Percentiles rank a stretch among this genome's conserved stretches.
Conservation (phyloP, 192 early-diverging fungal species). For the Mortierella claussenii region DNA sequence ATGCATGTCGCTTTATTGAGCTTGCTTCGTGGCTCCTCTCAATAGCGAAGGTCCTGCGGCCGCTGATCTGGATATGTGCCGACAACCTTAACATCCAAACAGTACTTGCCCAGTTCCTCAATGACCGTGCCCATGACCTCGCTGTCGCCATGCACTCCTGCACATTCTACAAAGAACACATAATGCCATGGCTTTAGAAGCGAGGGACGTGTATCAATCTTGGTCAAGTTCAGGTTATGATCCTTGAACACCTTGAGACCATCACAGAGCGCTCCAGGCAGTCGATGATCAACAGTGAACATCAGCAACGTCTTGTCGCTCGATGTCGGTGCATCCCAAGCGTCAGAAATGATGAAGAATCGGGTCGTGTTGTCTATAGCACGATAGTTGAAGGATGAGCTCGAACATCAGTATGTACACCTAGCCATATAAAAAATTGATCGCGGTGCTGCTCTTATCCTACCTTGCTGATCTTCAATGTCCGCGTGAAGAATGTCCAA, state of each 20-base stretch:
- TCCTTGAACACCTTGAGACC: constrained; percentile 87
- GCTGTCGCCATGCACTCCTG: constrained; percentile 79
- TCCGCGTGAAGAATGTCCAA: constrained; percentile 79
- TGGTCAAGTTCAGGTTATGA: constrained; percentile 84
- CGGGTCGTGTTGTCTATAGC: constrained; percentile 86
- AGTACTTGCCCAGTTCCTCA: constrained; percentile 73
- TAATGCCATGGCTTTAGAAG: constrained; percentile 88
- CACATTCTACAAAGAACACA: constrained; percentile 93
- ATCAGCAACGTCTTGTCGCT: constrained; percentile 83
- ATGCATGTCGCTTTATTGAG: neutral
- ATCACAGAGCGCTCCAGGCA: constrained; percentile 88
- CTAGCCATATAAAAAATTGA: neutral
- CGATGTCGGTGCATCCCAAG: constrained; percentile 70
- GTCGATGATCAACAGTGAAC: constrained; percentile 93
- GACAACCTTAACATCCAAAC: constrained; percentile 79
- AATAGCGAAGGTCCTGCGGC: constrained; percentile 36
- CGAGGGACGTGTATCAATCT: constrained; percentile 92
- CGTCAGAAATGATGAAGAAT: constrained; percentile 88
- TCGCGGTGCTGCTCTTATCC: neutral
- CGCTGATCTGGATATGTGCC: constrained; percentile 84
- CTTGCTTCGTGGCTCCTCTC: neutral
- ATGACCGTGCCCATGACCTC: constrained; percentile 73
- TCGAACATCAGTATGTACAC: neutral
- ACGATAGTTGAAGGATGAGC: neutral
- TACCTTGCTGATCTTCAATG: constrained; percentile 82